A percentile compares a stretch with the other conserved stretches of the same genome.
These are phyloP conservation scores for Lindgomyces ingoldianus DNA, from an alignment of 495 filamentous ascomycete species.

Conservation along the genomic window DNA sequence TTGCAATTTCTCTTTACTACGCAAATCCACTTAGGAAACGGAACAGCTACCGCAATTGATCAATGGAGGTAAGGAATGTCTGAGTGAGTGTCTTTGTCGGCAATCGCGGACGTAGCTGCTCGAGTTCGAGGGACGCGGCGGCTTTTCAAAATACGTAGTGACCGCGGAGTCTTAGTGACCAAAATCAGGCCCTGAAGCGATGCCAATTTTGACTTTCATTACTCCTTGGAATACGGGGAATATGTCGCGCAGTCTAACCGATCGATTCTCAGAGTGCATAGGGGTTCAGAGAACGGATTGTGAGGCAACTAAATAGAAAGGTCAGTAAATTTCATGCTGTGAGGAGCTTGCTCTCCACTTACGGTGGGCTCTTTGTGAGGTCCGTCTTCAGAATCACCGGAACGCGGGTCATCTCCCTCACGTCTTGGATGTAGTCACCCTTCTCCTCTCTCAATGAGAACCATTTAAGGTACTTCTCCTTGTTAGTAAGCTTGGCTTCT, in stretches of 20 bases:
- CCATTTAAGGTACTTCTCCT: conserved; percentile 90
- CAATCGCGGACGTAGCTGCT: neutral
- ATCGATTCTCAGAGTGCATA: conserved; percentile 68
- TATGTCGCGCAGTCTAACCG: neutral
- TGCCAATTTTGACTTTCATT: neutral
- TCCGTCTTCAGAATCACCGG: conserved; percentile 98
- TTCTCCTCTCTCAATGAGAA: conserved; percentile 90
- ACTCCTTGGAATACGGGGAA: neutral
- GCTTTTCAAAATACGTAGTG: neutral
- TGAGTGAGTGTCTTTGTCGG: conserved; percentile 18
- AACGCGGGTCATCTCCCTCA: conserved; percentile 94
- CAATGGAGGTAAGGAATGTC: conserved; percentile 30
- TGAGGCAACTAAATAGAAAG: conserved; percentile 71
- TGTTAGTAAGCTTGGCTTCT: conserved; percentile 81
- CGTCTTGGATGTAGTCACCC: conserved; percentile 96
- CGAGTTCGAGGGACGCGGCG: neutral
- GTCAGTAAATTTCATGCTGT: conserved; percentile 16
- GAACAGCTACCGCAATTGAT: conserved; percentile 19
- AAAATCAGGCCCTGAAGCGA: neutral
- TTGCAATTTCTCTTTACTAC: conserved; percentile 29
- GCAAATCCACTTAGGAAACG: conserved; percentile 24
- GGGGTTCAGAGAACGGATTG: conserved; percentile 95
- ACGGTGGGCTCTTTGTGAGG: conserved; percentile 97
- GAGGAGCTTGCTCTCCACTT: conserved; percentile 50
- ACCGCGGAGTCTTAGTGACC: neutral